A percentile compares a stretch with the other conserved stretches of the same genome.
These are phyloP conservation scores for Penicillium angulare DNA, from an alignment of 495 filamentous ascomycete species.

Conservation along the genomic window DNA sequence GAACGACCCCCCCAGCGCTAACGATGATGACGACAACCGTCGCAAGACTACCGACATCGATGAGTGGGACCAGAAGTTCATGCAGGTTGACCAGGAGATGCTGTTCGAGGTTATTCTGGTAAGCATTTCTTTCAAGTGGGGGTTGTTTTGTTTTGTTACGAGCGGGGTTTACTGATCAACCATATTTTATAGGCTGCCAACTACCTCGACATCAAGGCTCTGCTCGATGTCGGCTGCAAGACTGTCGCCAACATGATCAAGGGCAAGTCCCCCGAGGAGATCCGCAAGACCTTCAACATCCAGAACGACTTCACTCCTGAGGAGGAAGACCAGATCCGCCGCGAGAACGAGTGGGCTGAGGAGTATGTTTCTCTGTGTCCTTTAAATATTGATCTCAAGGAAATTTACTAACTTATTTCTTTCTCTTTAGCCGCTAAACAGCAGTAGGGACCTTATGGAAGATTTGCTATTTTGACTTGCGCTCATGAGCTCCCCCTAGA, in stretches of 20 bases:
- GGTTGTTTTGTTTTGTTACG: neutral
- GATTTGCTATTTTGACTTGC: no score
- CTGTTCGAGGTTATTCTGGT: slow-evolving; percentile 98
- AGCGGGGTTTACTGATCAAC: neutral
- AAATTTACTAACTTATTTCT: slow-evolving; percentile 16
- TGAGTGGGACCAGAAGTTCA: slow-evolving; percentile 99
- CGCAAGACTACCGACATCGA: slow-evolving; percentile 99
- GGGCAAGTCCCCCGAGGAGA: slow-evolving; percentile 70
- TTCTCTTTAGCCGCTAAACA: slow-evolving; percentile 40
- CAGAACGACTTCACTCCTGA: slow-evolving; percentile 74
- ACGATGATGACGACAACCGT: slow-evolving; percentile 89
- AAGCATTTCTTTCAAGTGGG: slow-evolving; percentile 36
- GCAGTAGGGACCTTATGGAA: no score
- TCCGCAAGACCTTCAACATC: slow-evolving; percentile 75
- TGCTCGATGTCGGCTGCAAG: slow-evolving; percentile 68
- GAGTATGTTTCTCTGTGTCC: slow-evolving; percentile 48
- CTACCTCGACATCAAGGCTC: slow-evolving; percentile 69
- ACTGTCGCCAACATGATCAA: slow-evolving; percentile 73
- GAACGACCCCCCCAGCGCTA: slow-evolving; percentile 72
- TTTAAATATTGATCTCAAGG: neutral
- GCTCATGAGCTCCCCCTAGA: no score
- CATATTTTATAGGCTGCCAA: slow-evolving; percentile 55
- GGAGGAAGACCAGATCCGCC: slow-evolving; percentile 70
- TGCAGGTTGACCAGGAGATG: slow-evolving; percentile 99
- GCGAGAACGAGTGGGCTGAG: slow-evolving; percentile 73